Percentiles rank a stretch among this genome's conserved stretches.
Conservation (phyloP, 2,329 filamentous ascomycete genomes). For the Botrytis paeoniae region DNA sequence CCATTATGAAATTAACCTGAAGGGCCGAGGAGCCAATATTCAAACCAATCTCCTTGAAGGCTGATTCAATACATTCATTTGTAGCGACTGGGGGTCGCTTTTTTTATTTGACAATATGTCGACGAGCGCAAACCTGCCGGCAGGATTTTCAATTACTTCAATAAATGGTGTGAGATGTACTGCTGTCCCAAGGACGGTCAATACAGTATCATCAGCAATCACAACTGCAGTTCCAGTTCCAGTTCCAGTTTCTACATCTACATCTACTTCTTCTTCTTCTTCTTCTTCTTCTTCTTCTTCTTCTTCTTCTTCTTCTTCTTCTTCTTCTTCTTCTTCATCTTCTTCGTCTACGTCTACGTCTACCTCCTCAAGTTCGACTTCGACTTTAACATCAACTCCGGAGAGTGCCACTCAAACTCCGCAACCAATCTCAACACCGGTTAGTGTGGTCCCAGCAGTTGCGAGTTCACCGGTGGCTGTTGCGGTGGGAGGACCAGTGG, state of each 20-base stretch:
- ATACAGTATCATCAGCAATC: constrained; percentile 20
- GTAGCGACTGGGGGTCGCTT: constrained; percentile 32
- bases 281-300: too few relatives aligned
- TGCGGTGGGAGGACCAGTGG: constrained; percentile 11
- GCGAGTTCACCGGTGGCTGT: constrained; percentile 21
- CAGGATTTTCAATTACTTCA: constrained; percentile 49
- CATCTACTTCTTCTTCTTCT: neutral
- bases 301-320: neutral
- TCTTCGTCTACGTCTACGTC: constrained; percentile 18
- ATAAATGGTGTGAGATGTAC: constrained; percentile 53
- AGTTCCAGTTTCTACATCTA: constrained; percentile 8
- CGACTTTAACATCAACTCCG: neutral
- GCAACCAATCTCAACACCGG: constrained; percentile 22
- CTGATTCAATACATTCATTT: constrained; percentile 31
- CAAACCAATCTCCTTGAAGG: constrained; percentile 30
- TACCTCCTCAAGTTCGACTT: constrained; percentile 1
- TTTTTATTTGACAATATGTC: constrained; percentile 42
- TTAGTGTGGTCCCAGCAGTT: constrained; percentile 48
- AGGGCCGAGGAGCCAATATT: constrained; percentile 31
- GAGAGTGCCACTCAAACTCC: constrained; percentile 15
- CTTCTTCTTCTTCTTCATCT: neutral
- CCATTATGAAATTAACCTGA: constrained; percentile 27
- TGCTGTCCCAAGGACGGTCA: constrained; percentile 45
- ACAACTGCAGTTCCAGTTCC: constrained; percentile 19
- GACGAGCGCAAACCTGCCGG: constrained; percentile 40